A percentile compares a stretch with the other conserved stretches of the same genome.
phyloP scores from a whole-genome alignment of 225 moss, liverwort and hornwort species.

The Sphagnum tenellum region DNA sequence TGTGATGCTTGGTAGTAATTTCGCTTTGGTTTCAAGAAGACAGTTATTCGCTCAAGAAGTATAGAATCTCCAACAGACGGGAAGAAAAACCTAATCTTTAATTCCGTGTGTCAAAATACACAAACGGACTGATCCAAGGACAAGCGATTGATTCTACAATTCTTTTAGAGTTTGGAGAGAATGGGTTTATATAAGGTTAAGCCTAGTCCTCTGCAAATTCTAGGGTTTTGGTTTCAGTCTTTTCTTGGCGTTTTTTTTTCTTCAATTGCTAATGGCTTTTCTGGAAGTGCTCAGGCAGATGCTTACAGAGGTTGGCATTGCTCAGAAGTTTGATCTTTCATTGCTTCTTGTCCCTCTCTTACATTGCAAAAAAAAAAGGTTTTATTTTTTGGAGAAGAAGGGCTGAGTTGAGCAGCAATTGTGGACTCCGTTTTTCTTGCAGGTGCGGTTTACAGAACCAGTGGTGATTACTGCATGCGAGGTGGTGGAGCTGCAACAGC shows the following conservation, averaged over 20 bases:
- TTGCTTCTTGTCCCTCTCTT: neutral
- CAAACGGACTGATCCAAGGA: neutral
- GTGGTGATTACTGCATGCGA: constrained; percentile 93
- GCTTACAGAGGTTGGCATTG: neutral
- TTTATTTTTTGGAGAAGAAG: neutral
- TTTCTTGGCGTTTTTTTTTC: neutral
- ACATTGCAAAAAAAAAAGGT: neutral
- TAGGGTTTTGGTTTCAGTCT: too few species aligned
- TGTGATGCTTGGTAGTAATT: neutral
- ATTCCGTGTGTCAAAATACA: too few species aligned
- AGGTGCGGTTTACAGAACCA: constrained; percentile 95
- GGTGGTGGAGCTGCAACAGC: constrained; percentile 61
- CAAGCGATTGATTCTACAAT: neutral
- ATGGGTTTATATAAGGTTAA: too few species aligned
- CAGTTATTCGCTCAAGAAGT: too few species aligned
- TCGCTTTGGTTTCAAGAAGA: neutral
- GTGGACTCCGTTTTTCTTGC: constrained; percentile 5
- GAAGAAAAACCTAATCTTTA: too few species aligned
- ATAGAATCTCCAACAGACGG: too few species aligned
- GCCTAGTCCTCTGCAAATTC: too few species aligned
- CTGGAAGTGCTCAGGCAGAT: neutral
- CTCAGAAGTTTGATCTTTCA: neutral
- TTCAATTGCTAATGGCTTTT: neutral
- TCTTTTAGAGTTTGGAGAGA: too few species aligned
- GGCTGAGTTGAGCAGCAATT: too few species aligned